Conservation (phyloP, 2,329 filamentous ascomycete species). For the Verticillium dahliae region DNA sequence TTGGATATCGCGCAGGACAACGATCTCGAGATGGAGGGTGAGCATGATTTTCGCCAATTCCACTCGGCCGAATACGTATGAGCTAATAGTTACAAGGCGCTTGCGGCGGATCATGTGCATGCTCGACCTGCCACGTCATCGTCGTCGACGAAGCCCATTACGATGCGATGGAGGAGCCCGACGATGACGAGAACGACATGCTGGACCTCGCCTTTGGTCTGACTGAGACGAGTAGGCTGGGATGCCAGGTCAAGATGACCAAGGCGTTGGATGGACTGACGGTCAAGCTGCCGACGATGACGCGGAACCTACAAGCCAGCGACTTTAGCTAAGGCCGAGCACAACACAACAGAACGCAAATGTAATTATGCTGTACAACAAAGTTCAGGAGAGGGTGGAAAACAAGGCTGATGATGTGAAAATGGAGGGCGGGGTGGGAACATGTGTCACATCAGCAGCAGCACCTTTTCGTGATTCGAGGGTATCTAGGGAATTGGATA, state of each 20-base stretch:
- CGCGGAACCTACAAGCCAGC: constrained; percentile 88
- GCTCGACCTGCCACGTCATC: constrained; percentile 89
- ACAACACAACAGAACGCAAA: not conserved
- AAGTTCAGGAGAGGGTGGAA: not conserved
- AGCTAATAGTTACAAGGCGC: constrained; percentile 48
- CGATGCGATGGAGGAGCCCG: constrained; percentile 71
- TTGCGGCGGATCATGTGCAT: constrained; percentile 89
- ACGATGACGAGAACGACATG: constrained; percentile 85
- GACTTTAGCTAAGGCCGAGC: constrained; percentile 56
- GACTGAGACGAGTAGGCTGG: constrained; percentile 76
- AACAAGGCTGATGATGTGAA: not conserved
- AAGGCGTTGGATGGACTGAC: constrained; percentile 82
- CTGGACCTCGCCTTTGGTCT: constrained; percentile 84
- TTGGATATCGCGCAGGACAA: constrained; percentile 92
- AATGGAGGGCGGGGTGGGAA: not conserved
- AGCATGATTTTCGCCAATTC: not conserved
- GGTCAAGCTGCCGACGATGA: constrained; percentile 86
- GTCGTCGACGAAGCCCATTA: constrained; percentile 67
- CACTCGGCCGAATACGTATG: not conserved
- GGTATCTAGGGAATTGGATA: constrained; percentile 12
- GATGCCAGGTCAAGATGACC: constrained; percentile 88
- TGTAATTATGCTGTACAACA: not conserved
- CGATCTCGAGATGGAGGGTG: constrained; percentile 94
- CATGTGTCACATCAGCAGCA: constrained; percentile 7
- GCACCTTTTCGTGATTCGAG: constrained; percentile 11